Base-by-base conservation (phyloP, 768 basidiomycete genomes). In the Boletus rubropictus region DNA sequence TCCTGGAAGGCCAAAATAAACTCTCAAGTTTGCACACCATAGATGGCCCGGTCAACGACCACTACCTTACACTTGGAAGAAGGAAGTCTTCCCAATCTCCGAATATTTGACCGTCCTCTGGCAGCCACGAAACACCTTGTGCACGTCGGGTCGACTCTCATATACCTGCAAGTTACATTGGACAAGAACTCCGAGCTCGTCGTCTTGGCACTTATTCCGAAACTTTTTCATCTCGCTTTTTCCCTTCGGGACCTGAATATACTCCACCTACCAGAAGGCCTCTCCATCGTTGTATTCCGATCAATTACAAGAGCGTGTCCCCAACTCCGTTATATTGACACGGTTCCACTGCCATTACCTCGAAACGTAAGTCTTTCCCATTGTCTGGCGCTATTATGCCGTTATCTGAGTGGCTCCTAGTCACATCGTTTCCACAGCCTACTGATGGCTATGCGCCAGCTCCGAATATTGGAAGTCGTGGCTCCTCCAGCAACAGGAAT, bases 1-100 rank as follows among this genome's bases (percentile, higher is more conserved):
- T 83, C 61, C 64, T 82, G 24, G 64, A 73, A 45, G 61, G 58
- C 41, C 79, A 82, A 57, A 60, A 57, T 11, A 63, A 69, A 25
- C 65, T 83, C 31, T 67, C 59, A 42, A 52, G 47, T 9, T 62
- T 82, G 36, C 69, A 72, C 37, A 59, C 59, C 35, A 29, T 51
- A 8, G 57, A 63, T 36, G 65, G 61, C 20, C 54, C 63, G 28
- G 52, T 39, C 48, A 40, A 42, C 29, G 59, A 65, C 45, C 43
- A 28, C 61, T 28, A 17, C 54, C 12, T 5, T 60, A 4, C 54
- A 56, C 29, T 51, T 65, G 5, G 65, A 67, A 49, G 48, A 54
- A 21, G 65, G 64, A 21, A 65, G 64, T 42, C 66, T 80, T 4
- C 73, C 73, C 10, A 49, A 63, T 12, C 67, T 82, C 24, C 62